Evolutionary conservation across 1,284 basidiomycete genomes (phyloP).

Genomic region (Fomitopsis palustris): DNA sequence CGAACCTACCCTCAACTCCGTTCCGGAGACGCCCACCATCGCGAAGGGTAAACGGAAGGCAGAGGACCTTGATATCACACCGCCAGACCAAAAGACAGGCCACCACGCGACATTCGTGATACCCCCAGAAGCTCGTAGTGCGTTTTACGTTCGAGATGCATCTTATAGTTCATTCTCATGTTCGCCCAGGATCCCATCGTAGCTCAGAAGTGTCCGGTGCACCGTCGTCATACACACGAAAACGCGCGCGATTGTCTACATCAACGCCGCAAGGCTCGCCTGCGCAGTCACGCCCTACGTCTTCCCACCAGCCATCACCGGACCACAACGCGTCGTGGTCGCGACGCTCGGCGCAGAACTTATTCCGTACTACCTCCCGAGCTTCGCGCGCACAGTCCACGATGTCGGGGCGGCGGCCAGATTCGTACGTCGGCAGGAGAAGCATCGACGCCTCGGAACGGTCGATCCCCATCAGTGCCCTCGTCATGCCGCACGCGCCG

Average conservation of each 20-base stretch:
- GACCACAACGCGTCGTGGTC: slow-evolving; percentile 52
- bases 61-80: slow-evolving; percentile 44
- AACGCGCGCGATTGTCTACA: slow-evolving; percentile 59
- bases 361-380: slow-evolving; percentile 35
- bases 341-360: slow-evolving; percentile 38
- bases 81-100: slow-evolving; percentile 39
- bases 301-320: slow-evolving; percentile 28
- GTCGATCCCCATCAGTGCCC: slow-evolving; percentile 75
- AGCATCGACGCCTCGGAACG: slow-evolving; percentile 24
- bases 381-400: slow-evolving; percentile 27
- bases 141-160: slow-evolving; percentile 12
- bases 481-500: slow-evolving; percentile 72
- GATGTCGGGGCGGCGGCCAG: slow-evolving; percentile 11
- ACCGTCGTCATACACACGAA: slow-evolving; percentile 66
- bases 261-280: slow-evolving; percentile 34
- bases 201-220: slow-evolving; percentile 37
- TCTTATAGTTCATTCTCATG: slow-evolving; percentile 1
- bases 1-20: slow-evolving; percentile 24
- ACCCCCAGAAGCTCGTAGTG: slow-evolving; percentile 48
- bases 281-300: slow-evolving; percentile 23
- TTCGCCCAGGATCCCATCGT: slow-evolving; percentile 20
- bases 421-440: slow-evolving; percentile 14
- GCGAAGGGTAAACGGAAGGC: slow-evolving; percentile 48
- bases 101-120: slow-evolving; percentile 34
- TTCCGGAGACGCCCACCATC: slow-evolving; percentile 25